These are phyloP conservation scores for Botrytis elliptica DNA, from an alignment of 2,329 filamentous ascomycete genomes.

Conservation along the genomic window DNA sequence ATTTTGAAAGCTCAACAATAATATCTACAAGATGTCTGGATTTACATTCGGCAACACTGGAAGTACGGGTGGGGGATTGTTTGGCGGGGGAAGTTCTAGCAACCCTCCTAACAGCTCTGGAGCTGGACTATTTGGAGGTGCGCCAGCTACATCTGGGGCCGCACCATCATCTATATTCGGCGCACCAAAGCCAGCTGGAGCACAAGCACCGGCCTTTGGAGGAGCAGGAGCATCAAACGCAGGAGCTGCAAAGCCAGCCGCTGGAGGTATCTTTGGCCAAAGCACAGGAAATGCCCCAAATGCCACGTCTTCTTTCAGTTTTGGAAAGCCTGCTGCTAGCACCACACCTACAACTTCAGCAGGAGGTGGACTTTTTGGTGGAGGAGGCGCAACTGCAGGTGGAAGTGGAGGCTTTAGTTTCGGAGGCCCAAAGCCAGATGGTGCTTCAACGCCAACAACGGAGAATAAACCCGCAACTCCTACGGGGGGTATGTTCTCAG, in stretches of 20 bases:
- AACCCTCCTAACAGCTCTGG: slow-evolving; percentile 20
- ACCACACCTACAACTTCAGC: slow-evolving; percentile 15
- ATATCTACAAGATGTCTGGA: slow-evolving; percentile 35
- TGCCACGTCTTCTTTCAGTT: slow-evolving; percentile 20
- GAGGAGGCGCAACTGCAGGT: slow-evolving; percentile 20
- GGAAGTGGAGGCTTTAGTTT: slow-evolving; percentile 25
- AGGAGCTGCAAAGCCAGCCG: slow-evolving; percentile 23
- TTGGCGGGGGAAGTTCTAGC: slow-evolving; percentile 15
- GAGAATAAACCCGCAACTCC: slow-evolving; percentile 25
- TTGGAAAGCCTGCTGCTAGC: slow-evolving; percentile 18
- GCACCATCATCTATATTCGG: slow-evolving; percentile 22
- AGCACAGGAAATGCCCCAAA: slow-evolving; percentile 37
- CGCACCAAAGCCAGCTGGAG: slow-evolving; percentile 7
- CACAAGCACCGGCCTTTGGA: slow-evolving; percentile 12
- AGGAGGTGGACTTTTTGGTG: slow-evolving; percentile 16
- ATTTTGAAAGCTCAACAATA: not conserved
- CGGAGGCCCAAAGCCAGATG: slow-evolving; percentile 22
- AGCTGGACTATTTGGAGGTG: slow-evolving; percentile 17
- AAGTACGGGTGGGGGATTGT: slow-evolving; percentile 22
- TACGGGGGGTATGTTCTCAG: slow-evolving; percentile 12
- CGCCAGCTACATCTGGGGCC: slow-evolving; percentile 26
- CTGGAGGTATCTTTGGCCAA: slow-evolving; percentile 32
- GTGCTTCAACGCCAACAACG: slow-evolving; percentile 24
- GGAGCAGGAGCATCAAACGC: not conserved
- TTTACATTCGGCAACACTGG: slow-evolving; percentile 39